Conservation (phyloP, 441 rosid genomes). For the Bruguiera hainesii region DNA sequence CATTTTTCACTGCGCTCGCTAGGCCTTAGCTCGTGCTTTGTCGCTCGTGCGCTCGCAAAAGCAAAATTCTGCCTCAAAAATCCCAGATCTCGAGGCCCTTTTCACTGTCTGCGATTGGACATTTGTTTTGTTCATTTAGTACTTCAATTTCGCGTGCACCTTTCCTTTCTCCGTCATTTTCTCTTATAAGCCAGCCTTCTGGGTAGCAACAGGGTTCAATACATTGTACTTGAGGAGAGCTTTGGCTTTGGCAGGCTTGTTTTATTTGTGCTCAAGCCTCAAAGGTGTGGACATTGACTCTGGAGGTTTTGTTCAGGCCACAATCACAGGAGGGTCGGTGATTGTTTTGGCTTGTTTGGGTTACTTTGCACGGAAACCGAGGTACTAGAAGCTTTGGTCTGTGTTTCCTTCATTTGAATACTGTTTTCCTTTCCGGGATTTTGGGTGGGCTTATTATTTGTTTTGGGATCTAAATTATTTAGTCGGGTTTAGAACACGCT, state of each 20-base stretch:
- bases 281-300: slow-evolving; percentile 26
- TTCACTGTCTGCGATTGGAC: slow-evolving; percentile 24
- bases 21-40: slow-evolving; percentile 39
- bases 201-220: slow-evolving; percentile 18
- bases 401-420: slow-evolving; percentile 30
- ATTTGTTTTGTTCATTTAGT: slow-evolving; percentile 23
- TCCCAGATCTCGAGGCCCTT: slow-evolving; percentile 43
- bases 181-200: slow-evolving; percentile 13
- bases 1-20: slow-evolving; percentile 9
- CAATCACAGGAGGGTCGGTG: slow-evolving; percentile 53
- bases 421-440: slow-evolving; percentile 26
- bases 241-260: slow-evolving; percentile 24
- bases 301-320: slow-evolving; percentile 27
- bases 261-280: slow-evolving; percentile 18
- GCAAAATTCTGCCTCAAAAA: background rate
- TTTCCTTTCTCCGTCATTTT: slow-evolving; percentile 54
- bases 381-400: slow-evolving; percentile 40
- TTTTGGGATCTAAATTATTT: slow-evolving; percentile 25
- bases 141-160: slow-evolving; percentile 14
- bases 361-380: slow-evolving; percentile 66
- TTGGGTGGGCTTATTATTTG: slow-evolving; percentile 18
- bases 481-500: slow-evolving; percentile 22
- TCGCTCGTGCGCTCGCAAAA: slow-evolving; percentile 39
- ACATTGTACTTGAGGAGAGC: slow-evolving; percentile 29
- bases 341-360: slow-evolving; percentile 27